A percentile compares a stretch with the other conserved stretches of the same genome.
Evolutionary conservation across 352 stramenopile species (phyloP).

Genomic region (Globisporangium apiculatum): DNA sequence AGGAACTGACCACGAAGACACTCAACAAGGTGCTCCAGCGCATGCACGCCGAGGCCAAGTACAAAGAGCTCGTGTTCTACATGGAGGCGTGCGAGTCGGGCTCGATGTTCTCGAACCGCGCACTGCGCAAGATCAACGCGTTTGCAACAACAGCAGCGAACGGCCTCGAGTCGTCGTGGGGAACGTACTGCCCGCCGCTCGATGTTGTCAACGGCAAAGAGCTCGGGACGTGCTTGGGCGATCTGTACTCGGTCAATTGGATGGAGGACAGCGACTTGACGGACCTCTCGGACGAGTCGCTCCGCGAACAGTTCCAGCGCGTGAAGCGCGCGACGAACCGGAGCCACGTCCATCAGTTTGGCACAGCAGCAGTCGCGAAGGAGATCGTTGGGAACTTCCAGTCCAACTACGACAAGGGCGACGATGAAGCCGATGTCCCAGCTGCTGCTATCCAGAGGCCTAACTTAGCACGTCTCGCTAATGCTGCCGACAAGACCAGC

Average conservation of each 20-base stretch:
- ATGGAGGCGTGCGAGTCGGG: constrained; percentile 90
- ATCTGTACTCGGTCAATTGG: constrained; percentile 90
- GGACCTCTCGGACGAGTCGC: constrained; percentile 67
- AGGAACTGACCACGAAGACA: constrained; percentile 61
- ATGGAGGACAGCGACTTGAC: constrained; percentile 88
- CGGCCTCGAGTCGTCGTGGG: constrained; percentile 82
- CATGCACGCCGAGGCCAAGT: constrained; percentile 84
- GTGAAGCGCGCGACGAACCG: constrained; percentile 71
- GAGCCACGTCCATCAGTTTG: constrained; percentile 82
- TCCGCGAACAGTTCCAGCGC: constrained; percentile 66
- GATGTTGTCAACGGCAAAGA: constrained; percentile 63
- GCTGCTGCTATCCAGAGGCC: background rate
- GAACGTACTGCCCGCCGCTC: constrained; percentile 82
- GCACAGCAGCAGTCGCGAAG: constrained; percentile 39
- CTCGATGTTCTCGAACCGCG: constrained; percentile 82
- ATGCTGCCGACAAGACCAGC: background rate
- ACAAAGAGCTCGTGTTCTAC: constrained; percentile 90
- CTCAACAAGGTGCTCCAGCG: constrained; percentile 59
- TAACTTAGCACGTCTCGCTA: background rate
- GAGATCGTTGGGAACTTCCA: constrained; percentile 84
- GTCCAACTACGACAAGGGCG: constrained; percentile 58
- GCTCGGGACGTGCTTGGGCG: constrained; percentile 78
- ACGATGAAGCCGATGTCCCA: constrained; percentile 2
- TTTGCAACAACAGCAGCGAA: constrained; percentile 89
- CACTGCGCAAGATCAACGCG: constrained; percentile 79